Percentiles rank a stretch among this genome's conserved stretches.
Evolutionary conservation across 169 alveolate species (phyloP).

Genomic region (Eimeria praecox): DNA sequence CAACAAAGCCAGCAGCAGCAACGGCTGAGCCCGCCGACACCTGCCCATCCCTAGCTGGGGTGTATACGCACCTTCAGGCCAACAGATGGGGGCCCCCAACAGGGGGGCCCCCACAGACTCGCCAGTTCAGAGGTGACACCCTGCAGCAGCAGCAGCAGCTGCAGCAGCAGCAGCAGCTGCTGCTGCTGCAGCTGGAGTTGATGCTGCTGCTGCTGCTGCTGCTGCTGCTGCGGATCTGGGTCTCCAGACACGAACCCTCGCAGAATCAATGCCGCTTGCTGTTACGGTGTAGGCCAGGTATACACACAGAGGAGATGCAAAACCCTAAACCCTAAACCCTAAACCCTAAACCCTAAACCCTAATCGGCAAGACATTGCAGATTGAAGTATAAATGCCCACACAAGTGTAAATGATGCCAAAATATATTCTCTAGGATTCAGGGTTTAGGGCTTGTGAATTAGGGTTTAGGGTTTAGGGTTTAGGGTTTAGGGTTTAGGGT

Average conservation of each 20-base stretch:
- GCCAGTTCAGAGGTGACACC: not conserved
- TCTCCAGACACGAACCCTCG: not conserved
- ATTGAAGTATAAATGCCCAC: not conserved
- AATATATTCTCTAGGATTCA: not conserved
- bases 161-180: not conserved
- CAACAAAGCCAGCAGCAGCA: slow-evolving; percentile 29
- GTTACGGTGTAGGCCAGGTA: too few species aligned
- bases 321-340: not conserved
- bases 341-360: not conserved
- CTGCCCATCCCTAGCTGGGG: not conserved
- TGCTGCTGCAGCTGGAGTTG: not conserved
- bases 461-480: not conserved
- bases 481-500: slow-evolving; percentile 3
- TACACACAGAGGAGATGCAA: too few species aligned
- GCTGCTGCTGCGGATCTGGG: not conserved
- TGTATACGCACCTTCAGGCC: not conserved
- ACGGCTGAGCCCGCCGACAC: not conserved
- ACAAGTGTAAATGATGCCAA: not conserved
- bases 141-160: not conserved
- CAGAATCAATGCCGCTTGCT: not conserved
- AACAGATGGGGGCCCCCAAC: too few species aligned
- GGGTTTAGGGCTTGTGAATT: not conserved
- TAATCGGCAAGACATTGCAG: not conserved
- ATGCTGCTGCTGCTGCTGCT: not conserved
- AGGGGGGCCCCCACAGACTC: too few species aligned